phyloP scores from a whole-genome alignment of 2,329 filamentous ascomycete species.

The Dendrostoma leiphaemia region DNA sequence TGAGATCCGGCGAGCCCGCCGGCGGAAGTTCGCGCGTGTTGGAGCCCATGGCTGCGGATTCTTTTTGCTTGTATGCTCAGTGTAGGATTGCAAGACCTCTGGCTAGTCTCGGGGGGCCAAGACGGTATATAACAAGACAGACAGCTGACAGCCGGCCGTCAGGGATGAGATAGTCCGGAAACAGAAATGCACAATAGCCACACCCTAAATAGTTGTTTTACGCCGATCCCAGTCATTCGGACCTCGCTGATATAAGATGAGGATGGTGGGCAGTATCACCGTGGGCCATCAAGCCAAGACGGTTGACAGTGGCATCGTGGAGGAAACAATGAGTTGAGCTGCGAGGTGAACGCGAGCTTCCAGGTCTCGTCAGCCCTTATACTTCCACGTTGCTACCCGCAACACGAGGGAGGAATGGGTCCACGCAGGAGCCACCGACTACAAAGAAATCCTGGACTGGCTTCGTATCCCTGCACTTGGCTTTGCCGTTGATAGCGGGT shows the following conservation, averaged over 20 bases:
- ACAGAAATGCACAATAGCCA: not conserved
- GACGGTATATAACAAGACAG: no score
- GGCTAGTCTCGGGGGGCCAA: not conserved
- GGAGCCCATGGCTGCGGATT: slow-evolving; percentile 32
- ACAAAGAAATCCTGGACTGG: not conserved
- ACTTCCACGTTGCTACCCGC: not conserved
- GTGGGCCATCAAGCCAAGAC: not conserved
- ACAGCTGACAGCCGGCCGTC: not conserved
- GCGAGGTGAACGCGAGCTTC: not conserved
- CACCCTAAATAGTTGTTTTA: not conserved
- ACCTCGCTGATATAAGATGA: not conserved
- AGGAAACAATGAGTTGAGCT: not conserved
- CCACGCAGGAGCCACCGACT: slow-evolving; percentile 5
- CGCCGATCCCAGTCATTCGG: slow-evolving; percentile 12
- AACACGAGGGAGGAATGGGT: not conserved
- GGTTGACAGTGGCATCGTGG: not conserved
- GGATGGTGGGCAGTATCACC: not conserved
- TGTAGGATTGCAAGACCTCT: no score
- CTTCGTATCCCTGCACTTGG: not conserved
- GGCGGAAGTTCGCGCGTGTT: slow-evolving; percentile 28
- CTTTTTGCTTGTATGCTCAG: not conserved
- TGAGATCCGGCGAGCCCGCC: slow-evolving; percentile 35
- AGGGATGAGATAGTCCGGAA: not conserved
- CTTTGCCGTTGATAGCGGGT: not conserved
- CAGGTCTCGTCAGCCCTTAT: not conserved